Evolutionary conservation across 2,329 filamentous ascomycete species (phyloP), one percentile per base, ranked within the genome.

Genomic region (Cladosporium sp.): DNA sequence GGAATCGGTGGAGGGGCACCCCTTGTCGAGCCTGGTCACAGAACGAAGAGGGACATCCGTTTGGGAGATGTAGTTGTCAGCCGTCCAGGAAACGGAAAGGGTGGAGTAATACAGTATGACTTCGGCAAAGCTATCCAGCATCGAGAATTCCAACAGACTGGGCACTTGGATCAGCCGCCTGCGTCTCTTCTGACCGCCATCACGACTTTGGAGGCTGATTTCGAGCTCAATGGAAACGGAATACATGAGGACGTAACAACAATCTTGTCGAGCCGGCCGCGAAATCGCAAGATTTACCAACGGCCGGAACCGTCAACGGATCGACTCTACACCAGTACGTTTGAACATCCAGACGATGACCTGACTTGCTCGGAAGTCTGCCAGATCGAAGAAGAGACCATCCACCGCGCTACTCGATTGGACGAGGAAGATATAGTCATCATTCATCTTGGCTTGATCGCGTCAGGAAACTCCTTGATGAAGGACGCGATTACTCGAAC

Each of bases 21-120:
- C 24, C 32, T 22, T 4, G 44, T 32, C 15, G n/a, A n/a, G n/a
- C n/a, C n/a, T n/a, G n/a, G n/a, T n/a, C n/a, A n/a, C n/a, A n/a
- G n/a, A n/a, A n/a, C n/a, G n/a, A 28, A 17, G 15, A 60, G 6
- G 3, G 67, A 69, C 48, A 61, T 70, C 17, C 62, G 67, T 1
- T 64, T 69, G 7, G 68, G 67, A 2, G 67, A 70, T 39, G 57
- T 70, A 10, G 64, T 67, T 1, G 58, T 70, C 24, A 66, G 66
- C 40, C 56, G 59, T n/a, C 67, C 68, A 0, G 28, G 36, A 7
- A 19, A 49, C 0, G 25, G 19, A 3, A 48, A 58, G 19, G 68
- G 67, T 7, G 68, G 67, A 1, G 66, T 70, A 0, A 53, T 68
- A 1, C 64, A 69, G 24, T 68, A 64, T 25, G 64, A 70, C 44